phyloP scores from a whole-genome alignment of 257 asterid species.

The Nicotiana noctiflora region DNA sequence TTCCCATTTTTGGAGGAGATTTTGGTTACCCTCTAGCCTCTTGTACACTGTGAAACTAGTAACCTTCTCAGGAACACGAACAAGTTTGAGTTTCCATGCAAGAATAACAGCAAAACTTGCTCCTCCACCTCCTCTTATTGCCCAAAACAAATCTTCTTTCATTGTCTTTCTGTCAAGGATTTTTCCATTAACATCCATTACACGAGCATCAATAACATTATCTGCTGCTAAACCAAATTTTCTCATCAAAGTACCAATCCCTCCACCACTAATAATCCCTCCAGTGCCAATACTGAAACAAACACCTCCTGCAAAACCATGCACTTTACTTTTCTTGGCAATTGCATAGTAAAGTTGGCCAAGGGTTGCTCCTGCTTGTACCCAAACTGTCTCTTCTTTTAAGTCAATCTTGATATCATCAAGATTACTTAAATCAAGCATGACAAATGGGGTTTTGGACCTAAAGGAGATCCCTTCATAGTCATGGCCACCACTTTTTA shows the following conservation, averaged over 20 bases:
- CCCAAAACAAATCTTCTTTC: not conserved
- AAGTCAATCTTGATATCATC: not conserved
- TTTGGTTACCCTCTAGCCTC: not conserved
- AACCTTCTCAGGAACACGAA: not conserved
- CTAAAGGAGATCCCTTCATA: slow-evolving; percentile 4
- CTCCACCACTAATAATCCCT: not conserved
- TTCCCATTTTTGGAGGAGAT: not conserved
- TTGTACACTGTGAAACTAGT: not conserved
- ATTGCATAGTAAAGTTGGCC: slow-evolving; percentile 14
- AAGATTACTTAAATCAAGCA: slow-evolving; percentile 4
- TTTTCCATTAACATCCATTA: not conserved
- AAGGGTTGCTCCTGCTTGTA: slow-evolving; percentile 4
- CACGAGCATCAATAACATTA: not conserved
- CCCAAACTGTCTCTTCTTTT: slow-evolving; percentile 5
- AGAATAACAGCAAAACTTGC: slow-evolving; percentile 4
- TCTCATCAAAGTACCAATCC: not conserved
- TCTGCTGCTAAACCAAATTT: not conserved
- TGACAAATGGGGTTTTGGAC: not conserved
- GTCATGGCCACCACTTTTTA: not conserved
- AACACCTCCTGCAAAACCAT: slow-evolving; percentile 7
- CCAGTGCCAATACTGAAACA: slow-evolving; percentile 11
- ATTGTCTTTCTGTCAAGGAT: not conserved
- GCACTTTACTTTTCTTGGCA: not conserved
- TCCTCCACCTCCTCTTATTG: slow-evolving; percentile 11
- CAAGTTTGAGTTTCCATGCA: slow-evolving; percentile 4